Evolutionary conservation across 495 filamentous ascomycete genomes (phyloP), one percentile per base, ranked within the genome.

Genomic region (Aspergillus asperescens): DNA sequence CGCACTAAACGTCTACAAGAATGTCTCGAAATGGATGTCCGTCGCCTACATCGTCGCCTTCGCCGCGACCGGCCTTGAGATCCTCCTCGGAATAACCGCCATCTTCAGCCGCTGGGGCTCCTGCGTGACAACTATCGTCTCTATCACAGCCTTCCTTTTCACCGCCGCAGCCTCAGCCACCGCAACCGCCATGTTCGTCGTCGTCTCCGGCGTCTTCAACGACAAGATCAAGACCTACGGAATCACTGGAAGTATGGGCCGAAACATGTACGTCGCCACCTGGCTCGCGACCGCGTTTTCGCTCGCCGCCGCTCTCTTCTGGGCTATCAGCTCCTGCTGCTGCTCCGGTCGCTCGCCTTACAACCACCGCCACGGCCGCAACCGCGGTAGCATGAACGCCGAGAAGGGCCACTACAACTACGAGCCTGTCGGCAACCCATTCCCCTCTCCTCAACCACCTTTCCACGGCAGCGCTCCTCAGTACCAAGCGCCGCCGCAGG

Each of bases 261-360:
- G 61, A 41, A 75, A 77, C 59, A 90, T 86, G 67, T 81, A 87
- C 50, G 77, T 77, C 20, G 69, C 79, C 4, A 79, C 83, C 42
- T 97, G 92, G 92, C 68, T 96, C 42, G 85, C 83, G 42, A 85
- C 84, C 9, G 85, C 77, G 27, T 93, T 94, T 66, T 82, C 85
- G 39, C 58, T 89, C 19, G 87, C 63, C 41, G 82, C 82, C 12
- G 77, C 77, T 51, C 58, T 95, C 59, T 96, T 95, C 84, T 97
- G 92, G 92, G 73, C 87, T 58, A 81, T 95, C 69, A 88, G 82
- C 68, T 77, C 83, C 50, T 96, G 92, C 86, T 96, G 91, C 82
- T 96, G 92, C 77, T 78, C 75, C 50, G 82, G 81, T n/a, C 70
- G 71, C 56, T 75, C 74, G 3, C 74, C 72, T 2, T 74, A 75